phyloP scores from a whole-genome alignment of 2,329 filamentous ascomycete species.

The Septoria linicola region DNA sequence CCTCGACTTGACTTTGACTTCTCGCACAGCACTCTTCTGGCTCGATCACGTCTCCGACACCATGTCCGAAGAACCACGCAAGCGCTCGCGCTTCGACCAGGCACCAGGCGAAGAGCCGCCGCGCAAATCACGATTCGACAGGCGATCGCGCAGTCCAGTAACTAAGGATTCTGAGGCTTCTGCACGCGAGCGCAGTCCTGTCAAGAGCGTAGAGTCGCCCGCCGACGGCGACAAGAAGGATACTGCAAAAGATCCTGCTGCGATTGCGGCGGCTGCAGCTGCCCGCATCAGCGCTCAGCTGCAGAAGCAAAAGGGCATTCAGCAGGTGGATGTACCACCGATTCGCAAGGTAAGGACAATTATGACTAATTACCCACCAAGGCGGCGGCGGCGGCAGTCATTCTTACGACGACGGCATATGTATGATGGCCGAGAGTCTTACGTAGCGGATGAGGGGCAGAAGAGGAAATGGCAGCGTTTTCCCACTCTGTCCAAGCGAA shows the following conservation, averaged over 20 bases:
- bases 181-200: constrained; percentile 76
- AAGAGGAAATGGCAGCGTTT: too few relatives aligned
- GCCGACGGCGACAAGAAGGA: constrained; percentile 26
- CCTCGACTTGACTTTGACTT: neutral
- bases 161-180: constrained; percentile 62
- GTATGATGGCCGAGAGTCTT: too few relatives aligned
- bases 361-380: neutral
- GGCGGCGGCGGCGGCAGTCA: too few relatives aligned
- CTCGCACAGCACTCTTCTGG: too few relatives aligned
- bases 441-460: too few relatives aligned
- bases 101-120: constrained; percentile 74
- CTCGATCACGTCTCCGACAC: constrained; percentile 11
- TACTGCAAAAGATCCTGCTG: constrained; percentile 35
- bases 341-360: constrained; percentile 63
- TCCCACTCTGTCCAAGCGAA: too few relatives aligned
- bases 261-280: constrained; percentile 79
- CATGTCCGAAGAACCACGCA: constrained; percentile 80
- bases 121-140: constrained; percentile 75
- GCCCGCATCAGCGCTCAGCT: constrained; percentile 51
- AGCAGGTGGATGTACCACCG: constrained; percentile 85
- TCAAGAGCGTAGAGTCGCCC: constrained; percentile 57
- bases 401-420: too few relatives aligned
- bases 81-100: constrained; percentile 79
- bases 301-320: constrained; percentile 72
- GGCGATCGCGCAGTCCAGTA: constrained; percentile 67